phyloP scores from a whole-genome alignment of 2,329 filamentous ascomycete genomes.

The Aspergillus viridinutans region DNA sequence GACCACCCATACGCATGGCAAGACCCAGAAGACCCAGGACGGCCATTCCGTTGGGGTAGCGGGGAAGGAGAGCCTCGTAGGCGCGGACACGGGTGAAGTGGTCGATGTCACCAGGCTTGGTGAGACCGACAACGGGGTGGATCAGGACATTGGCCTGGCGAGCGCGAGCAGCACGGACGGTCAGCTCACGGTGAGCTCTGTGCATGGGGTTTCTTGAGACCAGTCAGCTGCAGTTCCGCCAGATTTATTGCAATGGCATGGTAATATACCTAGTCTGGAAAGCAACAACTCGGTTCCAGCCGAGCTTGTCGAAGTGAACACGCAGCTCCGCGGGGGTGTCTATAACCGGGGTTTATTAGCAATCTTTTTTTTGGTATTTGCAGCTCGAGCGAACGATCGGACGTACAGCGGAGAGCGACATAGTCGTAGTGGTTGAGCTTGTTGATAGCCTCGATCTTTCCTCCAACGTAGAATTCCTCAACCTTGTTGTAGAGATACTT shows the following conservation, averaged over 20 bases:
- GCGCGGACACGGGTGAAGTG: conserved; percentile 99
- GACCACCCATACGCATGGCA: conserved; percentile 98
- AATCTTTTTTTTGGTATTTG: background rate
- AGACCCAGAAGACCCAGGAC: conserved; percentile 90
- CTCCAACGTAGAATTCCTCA: conserved; percentile 87
- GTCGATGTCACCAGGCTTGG: conserved; percentile 98
- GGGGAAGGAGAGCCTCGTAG: conserved; percentile 92
- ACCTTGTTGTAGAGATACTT: conserved; percentile 80
- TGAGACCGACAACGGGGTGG: conserved; percentile 96
- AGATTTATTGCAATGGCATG: background rate
- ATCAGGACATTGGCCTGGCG: conserved; percentile 98
- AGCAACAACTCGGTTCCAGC: conserved; percentile 94
- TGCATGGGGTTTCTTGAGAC: conserved; percentile 85
- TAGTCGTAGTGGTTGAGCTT: conserved; percentile 98
- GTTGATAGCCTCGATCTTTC: conserved; percentile 93
- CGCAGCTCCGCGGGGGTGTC: conserved; percentile 92
- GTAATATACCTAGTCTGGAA: conserved; percentile 72
- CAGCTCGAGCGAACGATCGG: background rate
- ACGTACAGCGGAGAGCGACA: conserved; percentile 85
- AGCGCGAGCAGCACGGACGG: conserved; percentile 89
- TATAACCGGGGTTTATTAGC: conserved; percentile 29
- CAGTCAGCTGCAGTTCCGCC: conserved; percentile 5
- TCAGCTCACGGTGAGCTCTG: conserved; percentile 94
- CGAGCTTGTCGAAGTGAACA: conserved; percentile 97
- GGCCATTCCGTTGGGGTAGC: conserved; percentile 99